Evolutionary conservation across 2,329 filamentous ascomycete species (phyloP).

Genomic region (Exserohilum turcica): DNA sequence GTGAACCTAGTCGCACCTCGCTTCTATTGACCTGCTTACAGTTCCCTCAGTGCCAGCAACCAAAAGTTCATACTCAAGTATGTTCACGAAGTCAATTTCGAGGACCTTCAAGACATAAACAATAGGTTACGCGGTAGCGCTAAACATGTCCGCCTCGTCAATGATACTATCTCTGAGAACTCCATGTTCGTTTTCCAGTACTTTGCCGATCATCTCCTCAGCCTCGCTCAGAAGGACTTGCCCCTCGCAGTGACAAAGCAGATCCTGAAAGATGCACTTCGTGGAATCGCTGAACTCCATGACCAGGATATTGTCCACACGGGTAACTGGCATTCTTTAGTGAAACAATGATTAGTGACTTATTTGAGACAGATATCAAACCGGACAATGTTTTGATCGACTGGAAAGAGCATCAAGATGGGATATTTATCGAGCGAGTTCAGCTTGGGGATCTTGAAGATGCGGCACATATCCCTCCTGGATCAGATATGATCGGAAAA

Average conservation of each 20-base stretch:
- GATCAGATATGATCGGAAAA: conserved; percentile 44
- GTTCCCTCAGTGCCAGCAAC: neutral
- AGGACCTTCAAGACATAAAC: neutral
- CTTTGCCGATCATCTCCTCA: neutral
- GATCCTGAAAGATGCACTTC: neutral
- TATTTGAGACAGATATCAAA: too few relatives aligned
- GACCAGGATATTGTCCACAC: neutral
- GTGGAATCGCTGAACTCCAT: neutral
- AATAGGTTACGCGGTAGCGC: neutral
- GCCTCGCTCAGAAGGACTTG: neutral
- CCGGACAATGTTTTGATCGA: conserved; percentile 54
- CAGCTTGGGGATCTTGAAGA: conserved; percentile 52
- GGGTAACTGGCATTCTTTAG: too few relatives aligned
- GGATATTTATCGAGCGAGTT: conserved; percentile 43
- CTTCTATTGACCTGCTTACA: neutral
- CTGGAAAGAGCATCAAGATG: conserved; percentile 37
- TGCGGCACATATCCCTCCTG: conserved; percentile 47
- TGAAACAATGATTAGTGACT: too few relatives aligned
- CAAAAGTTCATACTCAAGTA: neutral
- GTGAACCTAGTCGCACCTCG: neutral
- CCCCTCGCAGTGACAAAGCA: neutral
- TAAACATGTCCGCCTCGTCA: neutral
- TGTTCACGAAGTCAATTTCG: neutral
- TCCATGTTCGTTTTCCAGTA: neutral
- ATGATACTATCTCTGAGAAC: neutral